These are phyloP conservation scores for Phytophthora uliginosa DNA, from an alignment of 352 stramenopile genomes.

Conservation along the genomic window DNA sequence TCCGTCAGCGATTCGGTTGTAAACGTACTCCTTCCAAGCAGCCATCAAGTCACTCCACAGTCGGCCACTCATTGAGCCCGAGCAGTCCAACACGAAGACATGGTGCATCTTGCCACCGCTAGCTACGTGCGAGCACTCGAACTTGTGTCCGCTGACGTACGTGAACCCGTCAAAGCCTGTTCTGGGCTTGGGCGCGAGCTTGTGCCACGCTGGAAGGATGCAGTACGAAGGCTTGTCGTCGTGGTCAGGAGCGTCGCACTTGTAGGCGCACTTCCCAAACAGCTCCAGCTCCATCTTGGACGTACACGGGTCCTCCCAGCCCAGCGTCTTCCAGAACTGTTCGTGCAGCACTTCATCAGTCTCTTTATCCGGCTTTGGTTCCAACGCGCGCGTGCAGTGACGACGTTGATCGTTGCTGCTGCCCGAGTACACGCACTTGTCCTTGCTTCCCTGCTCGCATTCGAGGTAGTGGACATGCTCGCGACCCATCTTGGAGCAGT, in stretches of 20 bases:
- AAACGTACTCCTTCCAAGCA: slow-evolving; percentile 71
- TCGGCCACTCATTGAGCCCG: slow-evolving; percentile 73
- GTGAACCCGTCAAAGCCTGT: slow-evolving; percentile 53
- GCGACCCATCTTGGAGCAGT: slow-evolving; percentile 84
- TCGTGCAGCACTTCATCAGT: slow-evolving; percentile 82
- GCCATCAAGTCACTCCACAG: slow-evolving; percentile 70
- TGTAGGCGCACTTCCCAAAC: slow-evolving; percentile 81
- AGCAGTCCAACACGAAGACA: slow-evolving; percentile 85
- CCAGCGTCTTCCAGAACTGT: slow-evolving; percentile 80
- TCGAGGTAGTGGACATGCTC: slow-evolving; percentile 81
- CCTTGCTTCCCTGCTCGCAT: slow-evolving; percentile 53
- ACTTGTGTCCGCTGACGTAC: slow-evolving; percentile 76
- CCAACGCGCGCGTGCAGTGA: slow-evolving; percentile 66
- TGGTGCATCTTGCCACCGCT: slow-evolving; percentile 72
- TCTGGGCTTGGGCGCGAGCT: slow-evolving; percentile 31
- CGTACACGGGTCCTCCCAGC: slow-evolving; percentile 79
- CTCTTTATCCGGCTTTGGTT: slow-evolving; percentile 62
- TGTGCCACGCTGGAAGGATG: slow-evolving; percentile 76
- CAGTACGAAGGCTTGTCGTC: slow-evolving; percentile 68
- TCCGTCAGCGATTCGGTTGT: slow-evolving; percentile 70
- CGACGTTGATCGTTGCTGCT: slow-evolving; percentile 65
- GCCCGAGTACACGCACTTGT: slow-evolving; percentile 62
- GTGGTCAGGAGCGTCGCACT: slow-evolving; percentile 78
- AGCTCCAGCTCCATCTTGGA: slow-evolving; percentile 62
- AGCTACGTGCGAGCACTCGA: slow-evolving; percentile 74